Evolutionary conservation across 75 land plant genomes (phyloP), one percentile per base, ranked within the genome.

Genomic region (Ceratopteris richardii): DNA sequence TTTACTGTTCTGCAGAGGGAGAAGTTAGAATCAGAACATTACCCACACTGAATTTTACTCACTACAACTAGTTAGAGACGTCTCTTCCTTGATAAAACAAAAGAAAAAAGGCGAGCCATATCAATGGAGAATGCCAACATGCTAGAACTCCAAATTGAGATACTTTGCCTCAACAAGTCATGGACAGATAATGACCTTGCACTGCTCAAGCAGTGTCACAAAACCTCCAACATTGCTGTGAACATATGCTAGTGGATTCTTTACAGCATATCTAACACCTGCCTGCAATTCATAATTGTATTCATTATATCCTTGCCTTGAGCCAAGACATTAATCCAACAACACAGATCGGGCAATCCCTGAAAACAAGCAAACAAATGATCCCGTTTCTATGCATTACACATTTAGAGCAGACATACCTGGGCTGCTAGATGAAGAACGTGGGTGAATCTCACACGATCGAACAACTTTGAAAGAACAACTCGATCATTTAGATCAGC

Each of bases 361-460:
- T n/a, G n/a, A n/a, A n/a, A n/a, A n/a, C n/a, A n/a, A n/a, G n/a
- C n/a, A n/a, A n/a, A n/a, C n/a, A n/a, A n/a, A n/a, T n/a, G n/a
- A n/a, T n/a, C n/a, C n/a, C n/a, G n/a, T n/a, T n/a, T n/a, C n/a
- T n/a, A n/a, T n/a, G n/a, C n/a, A n/a, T n/a, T n/a, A 33, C 3
- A 33, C 37, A 33, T 33, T 33, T 4, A 33, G 3, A 33, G 37
- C 37, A 4, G 37, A 10, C n/a, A 28, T 13, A 60, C 69, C 69
- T 69, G 72, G n/a, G 72, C 72, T n/a, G 72, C 72, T 20, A 69
- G 30, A 33, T 69, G 72, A 55, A 69, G 69, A 42, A 69, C 69
- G 36, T 69, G 72, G 0, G 77, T 74, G 48, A 74, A 74, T 6
- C 56, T 53, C 10, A 74, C 66, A 14, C 68, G 46, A n/a, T 63